Base-by-base conservation (phyloP, 1,284 basidiomycete genomes). In the Ceratobasidium sp. region DNA sequence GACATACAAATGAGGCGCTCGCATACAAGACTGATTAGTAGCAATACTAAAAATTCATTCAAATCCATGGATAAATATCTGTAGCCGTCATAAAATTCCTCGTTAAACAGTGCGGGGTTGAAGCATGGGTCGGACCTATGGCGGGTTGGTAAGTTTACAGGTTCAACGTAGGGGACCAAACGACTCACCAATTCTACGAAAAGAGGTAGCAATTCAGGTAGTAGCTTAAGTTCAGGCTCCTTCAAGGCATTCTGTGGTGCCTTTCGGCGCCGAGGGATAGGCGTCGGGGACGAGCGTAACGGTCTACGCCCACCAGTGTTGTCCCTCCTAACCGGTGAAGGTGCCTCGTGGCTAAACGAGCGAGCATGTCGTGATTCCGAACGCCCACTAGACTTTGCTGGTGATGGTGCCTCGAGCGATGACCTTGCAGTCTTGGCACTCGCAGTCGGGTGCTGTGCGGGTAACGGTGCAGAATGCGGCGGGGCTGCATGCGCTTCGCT, bases 121-220 rank as follows among this genome's bases (percentile, higher is more conserved):
- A 56, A 79, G 69, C 49, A 61, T 70, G 1, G 78, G 78, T 61
- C 78, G 78, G 17, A 79, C 67, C 79, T 79, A 59, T 7, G 37
- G 19, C 44, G 52, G 49, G 6, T 13, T 40, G 25, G 9, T 75
- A 11, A 65, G 61, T 46, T 29, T 37, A 44, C n/a, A 17, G 9
- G 6, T 15, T 4, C 37, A 40, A 29, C 29, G n/a, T 19, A 34
- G 51, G 37, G 49, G 19, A 4, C 43, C 40, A 13, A 43, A 32
- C 5, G 34, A 81, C 91, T 83, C 79, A 97, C 95, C 87, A 97
- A 90, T 84, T 98, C 96, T 62, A 93, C 89, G 82, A 98, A 98
- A 37, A 98, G 81, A 0, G 96, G 95, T 46, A 96, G 85, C 32
- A 98, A 82, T 78, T 90, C 88, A 29, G 93, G 91, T 76, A 98